A percentile compares a stretch with the other conserved stretches of the same genome.
phyloP scores from a whole-genome alignment of 139 green algal genomes.

The Picochlorum sp. region DNA sequence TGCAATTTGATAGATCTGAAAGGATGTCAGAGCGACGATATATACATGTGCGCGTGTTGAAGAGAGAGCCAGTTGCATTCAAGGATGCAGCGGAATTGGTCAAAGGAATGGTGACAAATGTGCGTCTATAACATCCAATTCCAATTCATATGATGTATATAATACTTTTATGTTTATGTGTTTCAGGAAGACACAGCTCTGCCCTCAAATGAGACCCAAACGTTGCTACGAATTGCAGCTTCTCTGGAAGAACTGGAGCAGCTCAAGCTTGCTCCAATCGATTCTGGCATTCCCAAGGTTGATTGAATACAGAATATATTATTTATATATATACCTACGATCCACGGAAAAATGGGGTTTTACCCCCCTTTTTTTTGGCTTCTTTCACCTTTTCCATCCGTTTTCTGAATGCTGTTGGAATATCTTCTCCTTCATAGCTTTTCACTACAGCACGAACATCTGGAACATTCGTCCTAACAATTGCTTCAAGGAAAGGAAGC shows the following conservation, averaged over 20 bases:
- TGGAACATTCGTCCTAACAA: constrained; percentile 32
- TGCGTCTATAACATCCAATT: neutral
- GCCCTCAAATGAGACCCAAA: neutral
- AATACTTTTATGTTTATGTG: neutral
- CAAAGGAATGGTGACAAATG: neutral
- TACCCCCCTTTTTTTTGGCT: constrained; percentile 4
- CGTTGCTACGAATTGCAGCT: neutral
- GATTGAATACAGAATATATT: neutral
- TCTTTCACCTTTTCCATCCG: constrained; percentile 26
- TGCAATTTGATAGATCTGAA: neutral
- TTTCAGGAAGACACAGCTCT: neutral
- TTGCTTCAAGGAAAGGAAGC: constrained; percentile 70
- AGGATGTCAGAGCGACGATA: constrained; percentile 1
- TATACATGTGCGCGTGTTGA: neutral
- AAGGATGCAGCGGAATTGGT: neutral
- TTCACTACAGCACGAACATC: constrained; percentile 62
- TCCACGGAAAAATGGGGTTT: neutral
- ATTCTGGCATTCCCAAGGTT: neutral
- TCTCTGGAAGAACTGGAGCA: neutral
- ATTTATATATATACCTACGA: neutral
- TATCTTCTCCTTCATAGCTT: constrained; percentile 75
- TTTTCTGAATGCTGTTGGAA: constrained; percentile 72
- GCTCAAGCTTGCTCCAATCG: neutral
- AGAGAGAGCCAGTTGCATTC: neutral
- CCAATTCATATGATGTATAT: neutral